These are phyloP conservation scores for Phalaenopsis aphrodite DNA, from an alignment of 106 monocot species.

Conservation along the genomic window DNA sequence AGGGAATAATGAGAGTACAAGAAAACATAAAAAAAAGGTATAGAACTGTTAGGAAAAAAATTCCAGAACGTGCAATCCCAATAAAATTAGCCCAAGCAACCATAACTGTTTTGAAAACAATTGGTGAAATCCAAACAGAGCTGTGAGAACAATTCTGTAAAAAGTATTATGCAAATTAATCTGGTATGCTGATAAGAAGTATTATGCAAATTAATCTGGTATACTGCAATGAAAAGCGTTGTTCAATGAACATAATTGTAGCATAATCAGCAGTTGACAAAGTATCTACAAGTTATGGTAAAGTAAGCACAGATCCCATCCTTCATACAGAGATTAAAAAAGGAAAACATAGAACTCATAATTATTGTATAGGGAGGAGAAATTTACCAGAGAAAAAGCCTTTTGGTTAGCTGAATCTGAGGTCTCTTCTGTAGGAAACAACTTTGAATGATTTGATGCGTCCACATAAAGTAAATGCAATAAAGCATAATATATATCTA, in stretches of 20 bases:
- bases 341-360: neutral
- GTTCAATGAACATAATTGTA: neutral
- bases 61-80: neutral
- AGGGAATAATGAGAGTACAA: neutral
- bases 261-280: neutral
- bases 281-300: neutral
- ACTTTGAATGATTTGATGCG: neutral
- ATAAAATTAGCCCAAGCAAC: neutral
- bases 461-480: constrained; percentile 1
- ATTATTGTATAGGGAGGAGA: neutral
- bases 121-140: neutral
- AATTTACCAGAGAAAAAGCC: constrained; percentile 52
- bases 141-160: neutral
- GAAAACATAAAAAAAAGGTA: neutral
- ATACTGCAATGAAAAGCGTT: neutral
- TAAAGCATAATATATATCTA: neutral
- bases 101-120: neutral
- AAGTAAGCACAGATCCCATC: neutral
- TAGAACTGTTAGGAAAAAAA: neutral
- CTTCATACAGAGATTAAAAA: neutral
- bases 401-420: constrained; percentile 41
- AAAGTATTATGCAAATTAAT: neutral
- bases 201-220: neutral
- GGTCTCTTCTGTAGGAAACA: constrained; percentile 52
- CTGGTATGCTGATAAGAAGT: neutral